Evolutionary conservation across 1,139 yeast genomes (phyloP).

Genomic region (Yamadazyma taylorii): DNA sequence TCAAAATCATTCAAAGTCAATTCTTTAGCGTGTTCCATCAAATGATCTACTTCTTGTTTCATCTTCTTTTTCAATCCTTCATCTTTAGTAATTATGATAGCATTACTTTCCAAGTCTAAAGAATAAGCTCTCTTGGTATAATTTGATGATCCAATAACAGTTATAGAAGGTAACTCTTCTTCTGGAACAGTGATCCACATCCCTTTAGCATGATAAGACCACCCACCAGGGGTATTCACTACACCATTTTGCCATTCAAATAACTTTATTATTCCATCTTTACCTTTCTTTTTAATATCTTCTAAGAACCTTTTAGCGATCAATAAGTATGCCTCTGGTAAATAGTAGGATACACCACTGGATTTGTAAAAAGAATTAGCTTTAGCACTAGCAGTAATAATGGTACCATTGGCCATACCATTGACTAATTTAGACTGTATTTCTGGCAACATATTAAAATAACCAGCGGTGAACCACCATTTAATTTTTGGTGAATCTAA

Average conservation of each 20-base stretch:
- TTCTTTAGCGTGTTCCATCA: constrained; percentile 51
- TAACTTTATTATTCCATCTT: constrained; percentile 50
- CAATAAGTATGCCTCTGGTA: constrained; percentile 86
- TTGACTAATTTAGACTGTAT: constrained; percentile 61
- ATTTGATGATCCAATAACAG: constrained; percentile 90
- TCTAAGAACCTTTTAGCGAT: constrained; percentile 70
- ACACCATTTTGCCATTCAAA: constrained; percentile 87
- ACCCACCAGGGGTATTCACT: constrained; percentile 79
- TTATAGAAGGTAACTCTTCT: constrained; percentile 61
- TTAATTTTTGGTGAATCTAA: constrained; percentile 54
- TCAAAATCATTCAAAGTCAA: constrained; percentile 61
- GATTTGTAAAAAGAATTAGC: constrained; percentile 94
- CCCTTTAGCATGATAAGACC: constrained; percentile 99
- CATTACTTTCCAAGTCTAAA: constrained; percentile 86
- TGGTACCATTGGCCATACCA: constrained; percentile 63
- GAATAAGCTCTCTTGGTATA: constrained; percentile 89
- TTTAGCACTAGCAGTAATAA: constrained; percentile 87
- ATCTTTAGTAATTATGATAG: constrained; percentile 73
- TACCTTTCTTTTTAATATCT: constrained; percentile 47
- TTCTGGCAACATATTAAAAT: constrained; percentile 85
- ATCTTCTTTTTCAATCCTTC: constrained; percentile 54
- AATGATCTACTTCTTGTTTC: constrained; percentile 62
- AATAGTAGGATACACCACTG: constrained; percentile 73
- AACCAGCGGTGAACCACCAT: constrained; percentile 96
- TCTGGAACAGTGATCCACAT: constrained; percentile 75